Conservation (phyloP, 768 basidiomycete species). For the Xanthoconium stramineum region DNA sequence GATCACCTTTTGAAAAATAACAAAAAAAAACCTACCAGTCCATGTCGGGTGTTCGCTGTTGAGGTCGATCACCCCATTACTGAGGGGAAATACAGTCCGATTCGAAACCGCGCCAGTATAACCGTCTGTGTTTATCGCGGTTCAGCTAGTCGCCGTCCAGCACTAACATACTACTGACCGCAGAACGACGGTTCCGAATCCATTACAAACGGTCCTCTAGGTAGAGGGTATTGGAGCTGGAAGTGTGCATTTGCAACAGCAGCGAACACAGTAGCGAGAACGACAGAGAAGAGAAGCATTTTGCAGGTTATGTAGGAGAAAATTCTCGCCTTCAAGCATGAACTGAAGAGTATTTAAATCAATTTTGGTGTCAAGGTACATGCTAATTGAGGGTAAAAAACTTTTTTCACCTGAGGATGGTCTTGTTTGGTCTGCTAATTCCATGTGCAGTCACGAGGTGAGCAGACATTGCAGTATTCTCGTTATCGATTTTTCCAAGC, state of each 20-base stretch:
- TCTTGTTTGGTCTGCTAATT: constrained; percentile 16
- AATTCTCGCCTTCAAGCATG: not conserved
- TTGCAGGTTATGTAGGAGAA: not conserved
- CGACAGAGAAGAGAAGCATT: constrained; percentile 36
- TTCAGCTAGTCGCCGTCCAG: not conserved
- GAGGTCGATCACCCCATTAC: constrained; percentile 55
- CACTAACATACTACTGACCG: constrained; percentile 40
- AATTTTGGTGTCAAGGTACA: not conserved
- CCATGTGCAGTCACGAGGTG: no score
- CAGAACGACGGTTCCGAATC: constrained; percentile 61
- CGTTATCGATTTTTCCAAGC: no score
- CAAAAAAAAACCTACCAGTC: constrained; percentile 39
- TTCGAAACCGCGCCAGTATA: constrained; percentile 50
- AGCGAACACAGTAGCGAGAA: constrained; percentile 37
- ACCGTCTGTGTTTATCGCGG: constrained; percentile 47
- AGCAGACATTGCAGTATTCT: no score
- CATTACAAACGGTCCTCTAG: constrained; percentile 67
- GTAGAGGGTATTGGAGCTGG: constrained; percentile 70
- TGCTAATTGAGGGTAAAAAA: not conserved
- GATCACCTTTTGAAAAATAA: not conserved
- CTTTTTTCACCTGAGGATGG: constrained; percentile 18
- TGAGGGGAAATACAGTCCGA: constrained; percentile 69
- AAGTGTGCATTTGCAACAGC: constrained; percentile 67
- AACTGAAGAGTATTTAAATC: constrained; percentile 7
- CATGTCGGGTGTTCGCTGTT: constrained; percentile 65